These are phyloP conservation scores for Emergomyces africanus DNA, from an alignment of 2,329 filamentous ascomycete species.

Conservation along the genomic window DNA sequence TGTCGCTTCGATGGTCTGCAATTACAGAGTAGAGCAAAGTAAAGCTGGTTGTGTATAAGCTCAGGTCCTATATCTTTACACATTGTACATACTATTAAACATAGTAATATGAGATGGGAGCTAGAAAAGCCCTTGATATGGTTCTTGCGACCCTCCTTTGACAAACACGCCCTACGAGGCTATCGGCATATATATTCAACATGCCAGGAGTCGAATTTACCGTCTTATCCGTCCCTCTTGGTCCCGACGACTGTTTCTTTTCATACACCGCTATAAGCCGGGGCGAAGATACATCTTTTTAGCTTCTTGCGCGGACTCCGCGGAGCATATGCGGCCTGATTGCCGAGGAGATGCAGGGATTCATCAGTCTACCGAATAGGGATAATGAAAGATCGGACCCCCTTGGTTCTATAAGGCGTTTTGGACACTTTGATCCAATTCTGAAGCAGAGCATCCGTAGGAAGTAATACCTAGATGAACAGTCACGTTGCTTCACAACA, in stretches of 20 bases:
- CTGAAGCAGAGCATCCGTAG: slow-evolving; percentile 10
- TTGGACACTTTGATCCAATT: slow-evolving; percentile 17
- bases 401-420: neutral
- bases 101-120: too few relatives aligned
- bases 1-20: neutral
- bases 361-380: slow-evolving; percentile 35
- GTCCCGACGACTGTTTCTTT: slow-evolving; percentile 62
- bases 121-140: neutral
- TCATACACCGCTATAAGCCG: slow-evolving; percentile 40
- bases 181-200: slow-evolving; percentile 21
- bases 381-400: slow-evolving; percentile 41
- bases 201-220: slow-evolving; percentile 19
- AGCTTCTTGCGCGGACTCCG: slow-evolving; percentile 40
- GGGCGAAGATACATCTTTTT: slow-evolving; percentile 41
- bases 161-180: slow-evolving; percentile 38
- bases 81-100: too few relatives aligned
- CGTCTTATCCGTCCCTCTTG: slow-evolving; percentile 99
- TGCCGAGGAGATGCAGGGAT: slow-evolving; percentile 40
- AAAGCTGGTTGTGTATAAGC: neutral
- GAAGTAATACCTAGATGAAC: slow-evolving; percentile 2
- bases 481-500: slow-evolving; percentile 22
- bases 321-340: slow-evolving; percentile 40
- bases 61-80: neutral
- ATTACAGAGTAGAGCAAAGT: neutral
- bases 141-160: slow-evolving; percentile 23